Evolutionary conservation across 345 rosid genomes (phyloP), one percentile per base, ranked within the genome.

Genomic region (Mangifera indica): DNA sequence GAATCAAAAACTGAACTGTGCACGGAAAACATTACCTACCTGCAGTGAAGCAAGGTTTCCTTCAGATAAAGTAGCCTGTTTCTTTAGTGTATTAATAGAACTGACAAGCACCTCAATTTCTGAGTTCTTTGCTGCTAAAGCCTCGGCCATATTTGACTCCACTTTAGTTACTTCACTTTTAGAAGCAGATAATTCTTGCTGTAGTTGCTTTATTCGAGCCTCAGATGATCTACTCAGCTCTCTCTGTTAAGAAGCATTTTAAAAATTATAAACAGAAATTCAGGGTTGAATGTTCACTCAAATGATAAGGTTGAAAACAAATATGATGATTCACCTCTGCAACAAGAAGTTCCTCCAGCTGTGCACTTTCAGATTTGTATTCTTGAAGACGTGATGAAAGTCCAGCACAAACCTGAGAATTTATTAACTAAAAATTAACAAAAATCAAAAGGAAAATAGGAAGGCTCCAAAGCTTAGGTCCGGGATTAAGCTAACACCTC

Each of bases 371-470:
- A 74, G 87, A 85, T 80, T 96, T 96, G 77, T 88, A 88, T 78
- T 93, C 99, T 83, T 93, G 99, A 77, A 96, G 96, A 72, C 99
- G 98, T 71, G 92, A 82, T 69, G 95, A 89, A 75, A 96, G 94
- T 75, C 98, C 98, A 82, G 93, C 91, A 79, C 98, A 93, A 67
- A 93, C 94, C 99, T 96, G 79, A 68, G 61, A 10, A 74, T 48
- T 59, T 26, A 63, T 51, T 26, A 54, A 15, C 18, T n/a, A 56
- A 65, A 54, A 13, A 56, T 55, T 46, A 55, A 40, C 54, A 52
- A 45, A 44, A 58, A 8, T 44, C 14, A 49, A 51, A 60, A 29
- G 13, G 17, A 60, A 57, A 72, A 9, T 24, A 22, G 45, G 55
- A 11, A 52, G 55, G 66, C 60, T 68, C 46, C 62, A 42, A 48